Evolutionary conservation across 2,329 filamentous ascomycete genomes (phyloP).

Genomic region (Colletotrichum gloeosporioides): DNA sequence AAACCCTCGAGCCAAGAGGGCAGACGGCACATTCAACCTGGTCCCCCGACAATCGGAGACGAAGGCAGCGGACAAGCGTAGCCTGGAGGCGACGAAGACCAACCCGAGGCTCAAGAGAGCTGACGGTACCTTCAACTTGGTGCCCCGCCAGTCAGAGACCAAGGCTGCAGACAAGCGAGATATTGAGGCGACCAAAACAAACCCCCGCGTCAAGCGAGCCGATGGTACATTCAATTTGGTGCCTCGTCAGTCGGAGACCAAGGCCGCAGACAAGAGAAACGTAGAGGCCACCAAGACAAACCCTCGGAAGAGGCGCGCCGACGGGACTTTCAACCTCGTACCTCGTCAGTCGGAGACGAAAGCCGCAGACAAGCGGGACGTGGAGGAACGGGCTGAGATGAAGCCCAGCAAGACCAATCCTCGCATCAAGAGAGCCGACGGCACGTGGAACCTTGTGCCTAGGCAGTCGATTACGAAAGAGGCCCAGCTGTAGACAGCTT

Average conservation of each 20-base stretch:
- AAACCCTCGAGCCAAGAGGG: neutral
- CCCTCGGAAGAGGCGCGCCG: neutral
- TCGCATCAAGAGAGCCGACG: neutral
- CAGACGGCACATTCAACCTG: neutral
- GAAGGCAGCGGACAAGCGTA: rapidly evolving
- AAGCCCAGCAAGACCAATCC: neutral
- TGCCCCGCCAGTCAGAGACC: rapidly evolving
- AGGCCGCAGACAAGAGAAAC: rapidly evolving
- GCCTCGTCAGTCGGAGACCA: neutral
- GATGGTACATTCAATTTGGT: neutral
- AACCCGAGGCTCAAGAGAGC: neutral
- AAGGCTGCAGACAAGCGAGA: neutral
- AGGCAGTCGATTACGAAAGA: neutral
- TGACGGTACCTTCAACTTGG: neutral
- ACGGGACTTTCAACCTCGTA: neutral
- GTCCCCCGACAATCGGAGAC: neutral
- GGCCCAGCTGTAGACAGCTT: neutral
- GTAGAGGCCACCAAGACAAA: neutral
- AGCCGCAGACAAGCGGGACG: neutral
- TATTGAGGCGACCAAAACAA: neutral
- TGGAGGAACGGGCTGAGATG: neutral
- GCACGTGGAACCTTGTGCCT: neutral
- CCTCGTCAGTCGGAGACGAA: neutral
- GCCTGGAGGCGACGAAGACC: neutral
- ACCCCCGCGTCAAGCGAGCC: neutral